Evolutionary conservation across 768 basidiomycete species (phyloP).

Genomic region (Termitomyces sp.): DNA sequence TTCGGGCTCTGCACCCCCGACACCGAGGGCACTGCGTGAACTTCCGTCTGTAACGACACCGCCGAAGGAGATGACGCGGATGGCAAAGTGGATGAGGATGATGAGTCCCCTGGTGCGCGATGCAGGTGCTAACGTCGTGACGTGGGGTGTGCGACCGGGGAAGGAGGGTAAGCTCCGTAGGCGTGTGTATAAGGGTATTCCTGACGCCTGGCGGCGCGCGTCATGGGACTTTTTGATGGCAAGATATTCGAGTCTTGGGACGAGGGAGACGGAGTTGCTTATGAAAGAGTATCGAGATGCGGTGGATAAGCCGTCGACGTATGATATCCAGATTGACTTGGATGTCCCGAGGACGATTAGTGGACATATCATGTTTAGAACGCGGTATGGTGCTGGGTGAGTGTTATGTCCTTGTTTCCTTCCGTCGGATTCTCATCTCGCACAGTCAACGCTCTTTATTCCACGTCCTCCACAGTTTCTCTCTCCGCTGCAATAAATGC

Average conservation of each 20-base stretch:
- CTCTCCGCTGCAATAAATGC: constrained; percentile 77
- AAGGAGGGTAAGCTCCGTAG: constrained; percentile 69
- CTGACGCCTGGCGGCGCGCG: constrained; percentile 92
- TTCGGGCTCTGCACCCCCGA: constrained; percentile 40
- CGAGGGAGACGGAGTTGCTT: constrained; percentile 40
- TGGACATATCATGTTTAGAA: constrained; percentile 92
- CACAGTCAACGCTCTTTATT: constrained; percentile 89
- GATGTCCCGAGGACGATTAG: constrained; percentile 96
- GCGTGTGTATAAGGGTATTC: constrained; percentile 92
- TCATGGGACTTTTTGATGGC: constrained; percentile 86
- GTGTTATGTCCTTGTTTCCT: constrained; percentile 24
- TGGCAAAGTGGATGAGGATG: constrained; percentile 95
- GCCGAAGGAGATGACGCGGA: constrained; percentile 70
- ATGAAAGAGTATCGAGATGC: constrained; percentile 54
- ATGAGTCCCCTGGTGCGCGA: constrained; percentile 65
- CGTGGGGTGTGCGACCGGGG: constrained; percentile 64
- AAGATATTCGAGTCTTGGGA: constrained; percentile 42
- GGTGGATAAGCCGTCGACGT: constrained; percentile 77
- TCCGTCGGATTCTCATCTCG: background rate
- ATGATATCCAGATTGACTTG: constrained; percentile 96
- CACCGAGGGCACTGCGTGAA: constrained; percentile 40
- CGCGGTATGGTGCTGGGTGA: constrained; percentile 93
- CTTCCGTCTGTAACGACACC: constrained; percentile 46
- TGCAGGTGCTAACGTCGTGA: constrained; percentile 69
- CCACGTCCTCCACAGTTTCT: constrained; percentile 91